phyloP scores from a whole-genome alignment of 2,329 filamentous ascomycete genomes.

The Ophiostoma novo-ulmi region DNA sequence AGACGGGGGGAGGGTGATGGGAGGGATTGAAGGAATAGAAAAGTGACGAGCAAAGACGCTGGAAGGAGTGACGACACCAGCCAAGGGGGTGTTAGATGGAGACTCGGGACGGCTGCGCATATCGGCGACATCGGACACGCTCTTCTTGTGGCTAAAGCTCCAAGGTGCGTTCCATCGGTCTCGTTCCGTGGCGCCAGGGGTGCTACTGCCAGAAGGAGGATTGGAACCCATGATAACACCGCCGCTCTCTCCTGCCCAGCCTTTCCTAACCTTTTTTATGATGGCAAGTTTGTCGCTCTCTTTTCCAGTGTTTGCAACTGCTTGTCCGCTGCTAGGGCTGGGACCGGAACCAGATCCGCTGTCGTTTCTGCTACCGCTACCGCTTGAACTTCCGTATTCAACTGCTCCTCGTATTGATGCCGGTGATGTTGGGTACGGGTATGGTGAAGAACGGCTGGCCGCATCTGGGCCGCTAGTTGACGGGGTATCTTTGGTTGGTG shows the following conservation, averaged over 20 bases:
- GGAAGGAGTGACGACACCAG: conserved; percentile 58
- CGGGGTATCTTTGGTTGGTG: background rate
- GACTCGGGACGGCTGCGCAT: conserved; percentile 43
- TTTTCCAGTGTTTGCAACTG: conserved; percentile 8
- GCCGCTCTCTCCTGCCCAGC: conserved; percentile 4
- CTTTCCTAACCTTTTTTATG: conserved; percentile 16
- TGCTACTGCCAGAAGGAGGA: background rate
- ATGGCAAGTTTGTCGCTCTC: conserved; percentile 13
- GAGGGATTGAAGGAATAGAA: conserved; percentile 54
- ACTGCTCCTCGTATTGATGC: conserved; percentile 40
- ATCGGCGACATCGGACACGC: conserved; percentile 41
- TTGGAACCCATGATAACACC: conserved; percentile 1
- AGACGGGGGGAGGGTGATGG: conserved; percentile 15
- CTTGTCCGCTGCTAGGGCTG: conserved; percentile 4
- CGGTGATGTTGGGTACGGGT: conserved; percentile 55
- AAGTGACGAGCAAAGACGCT: conserved; percentile 63
- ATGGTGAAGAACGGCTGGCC: conserved; percentile 28
- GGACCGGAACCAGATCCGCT: background rate
- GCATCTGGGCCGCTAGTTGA: background rate
- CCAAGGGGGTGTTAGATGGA: conserved; percentile 52
- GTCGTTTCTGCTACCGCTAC: conserved; percentile 10
- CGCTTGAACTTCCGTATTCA: conserved; percentile 14
- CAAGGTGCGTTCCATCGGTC: conserved; percentile 24
- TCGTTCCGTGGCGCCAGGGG: background rate
- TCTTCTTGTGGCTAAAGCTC: conserved; percentile 41